Conservation (phyloP, 2,329 filamentous ascomycete genomes). For the Fusarium sp. region DNA sequence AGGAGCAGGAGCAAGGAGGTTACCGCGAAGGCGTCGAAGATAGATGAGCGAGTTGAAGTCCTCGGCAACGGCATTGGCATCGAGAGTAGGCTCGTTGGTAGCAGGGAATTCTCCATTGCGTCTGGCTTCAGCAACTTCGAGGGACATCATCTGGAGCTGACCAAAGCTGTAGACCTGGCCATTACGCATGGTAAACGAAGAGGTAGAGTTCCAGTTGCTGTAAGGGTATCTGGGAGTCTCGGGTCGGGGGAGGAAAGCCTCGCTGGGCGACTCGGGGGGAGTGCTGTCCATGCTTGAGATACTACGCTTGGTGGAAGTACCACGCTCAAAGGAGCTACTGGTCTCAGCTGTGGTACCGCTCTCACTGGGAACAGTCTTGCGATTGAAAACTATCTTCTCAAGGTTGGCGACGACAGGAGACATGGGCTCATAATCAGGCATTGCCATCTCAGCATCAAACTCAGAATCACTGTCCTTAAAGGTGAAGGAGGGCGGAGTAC, state of each 20-base stretch:
- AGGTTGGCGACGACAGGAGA: constrained; percentile 17
- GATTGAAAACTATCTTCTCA: constrained; percentile 6
- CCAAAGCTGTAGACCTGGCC: constrained; percentile 17
- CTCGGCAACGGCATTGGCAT: constrained; percentile 45
- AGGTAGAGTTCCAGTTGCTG: not conserved
- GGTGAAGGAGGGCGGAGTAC: constrained; percentile 2
- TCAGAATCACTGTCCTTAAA: constrained; percentile 10
- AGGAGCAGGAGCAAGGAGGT: constrained; percentile 20
- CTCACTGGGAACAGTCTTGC: not conserved
- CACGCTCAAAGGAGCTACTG: not conserved
- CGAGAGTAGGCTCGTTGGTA: constrained; percentile 45
- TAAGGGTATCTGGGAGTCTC: not conserved
- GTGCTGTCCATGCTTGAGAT: not conserved
- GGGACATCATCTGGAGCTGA: constrained; percentile 49
- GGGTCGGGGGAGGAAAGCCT: constrained; percentile 13
- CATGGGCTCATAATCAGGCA: constrained; percentile 7
- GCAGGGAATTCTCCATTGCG: constrained; percentile 48
- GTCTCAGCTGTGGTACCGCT: not conserved
- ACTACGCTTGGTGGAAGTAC: not conserved
- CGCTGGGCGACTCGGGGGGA: constrained; percentile 22
- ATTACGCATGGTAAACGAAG: not conserved
- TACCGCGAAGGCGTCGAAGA: constrained; percentile 46
- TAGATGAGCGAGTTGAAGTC: constrained; percentile 49
- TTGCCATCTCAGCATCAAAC: not conserved
- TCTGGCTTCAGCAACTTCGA: constrained; percentile 48